Evolutionary conservation across 2,329 filamentous ascomycete species (phyloP), one percentile per base, ranked within the genome.

Genomic region (Pseudocercospora eumusae): DNA sequence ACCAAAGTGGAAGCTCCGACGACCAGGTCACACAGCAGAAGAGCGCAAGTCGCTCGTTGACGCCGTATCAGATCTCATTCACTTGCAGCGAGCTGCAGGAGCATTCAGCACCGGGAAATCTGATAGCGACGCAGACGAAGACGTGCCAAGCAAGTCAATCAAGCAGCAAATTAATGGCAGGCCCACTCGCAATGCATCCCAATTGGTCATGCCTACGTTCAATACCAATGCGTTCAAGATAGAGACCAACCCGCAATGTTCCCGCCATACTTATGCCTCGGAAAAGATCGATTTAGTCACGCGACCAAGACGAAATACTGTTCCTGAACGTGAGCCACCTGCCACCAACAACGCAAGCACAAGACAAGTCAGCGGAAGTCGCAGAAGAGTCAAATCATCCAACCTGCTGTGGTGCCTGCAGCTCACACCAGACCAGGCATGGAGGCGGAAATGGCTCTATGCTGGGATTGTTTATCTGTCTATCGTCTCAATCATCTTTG

Each of bases 1-100:
- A 18, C 95, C 95, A 2, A 92, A 87, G 69, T 97, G 93, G 92
- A 90, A 93, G 47, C 93, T 98, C 70, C 84, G 86, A 69, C 85
- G 87, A 59, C 78, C 82, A 11, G 79, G 78, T 2, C 75, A 78
- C 27, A 73, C 79, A 20, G 75, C 78, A 36, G 75, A 74, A 65
- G 76, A 78, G 56, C 75, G 74, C 20, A 77, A 79, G 57, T 77
- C 76, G 5, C 78, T 82, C 31, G 66, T 81, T 7, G 73, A 78
- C 58, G 71, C 75, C 0, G 68, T 81, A 4, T 76, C 76, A 13
- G 70, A 78, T 25, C 62, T 75, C 11, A 71, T 73, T 47, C 70
- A 73, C 45, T 57, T 79, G 9, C 75, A 61, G 66, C 70, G 61
- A 42, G 68, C 71, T 13, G 63, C 64, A 11, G 56, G 62, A 21